phyloP scores from a whole-genome alignment of 108 stramenopile genomes.

The Fragilaria crotonensis region DNA sequence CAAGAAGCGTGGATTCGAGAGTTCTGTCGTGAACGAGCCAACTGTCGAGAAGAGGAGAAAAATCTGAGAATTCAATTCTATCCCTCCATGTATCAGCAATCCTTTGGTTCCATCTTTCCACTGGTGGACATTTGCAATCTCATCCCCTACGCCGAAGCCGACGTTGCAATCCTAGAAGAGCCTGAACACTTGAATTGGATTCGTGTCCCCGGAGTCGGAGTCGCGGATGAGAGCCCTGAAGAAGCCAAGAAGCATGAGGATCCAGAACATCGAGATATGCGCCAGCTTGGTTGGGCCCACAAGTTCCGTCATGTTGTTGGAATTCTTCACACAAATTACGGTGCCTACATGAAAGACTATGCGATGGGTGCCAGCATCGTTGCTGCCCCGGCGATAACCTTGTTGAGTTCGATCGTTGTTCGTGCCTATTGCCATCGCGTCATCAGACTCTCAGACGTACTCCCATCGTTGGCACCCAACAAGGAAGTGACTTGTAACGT shows the following conservation, averaged over 20 bases:
- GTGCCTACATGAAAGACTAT: slow-evolving; percentile 65
- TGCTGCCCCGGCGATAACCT: slow-evolving; percentile 67
- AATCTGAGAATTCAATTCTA: slow-evolving; percentile 46
- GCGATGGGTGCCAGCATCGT: slow-evolving; percentile 2
- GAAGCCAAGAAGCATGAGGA: neutral
- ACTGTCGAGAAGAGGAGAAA: slow-evolving; percentile 26
- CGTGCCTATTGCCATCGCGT: slow-evolving; percentile 83
- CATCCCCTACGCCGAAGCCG: slow-evolving; percentile 67
- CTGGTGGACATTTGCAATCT: slow-evolving; percentile 66
- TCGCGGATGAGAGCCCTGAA: neutral
- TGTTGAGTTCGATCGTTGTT: slow-evolving; percentile 78
- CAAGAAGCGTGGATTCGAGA: slow-evolving; percentile 66
- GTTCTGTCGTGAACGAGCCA: slow-evolving; percentile 45
- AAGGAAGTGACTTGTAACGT: slow-evolving; percentile 88
- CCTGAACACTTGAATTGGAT: slow-evolving; percentile 93
- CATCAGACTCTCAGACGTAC: slow-evolving; percentile 76
- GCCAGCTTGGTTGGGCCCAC: slow-evolving; percentile 60
- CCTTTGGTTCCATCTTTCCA: slow-evolving; percentile 48
- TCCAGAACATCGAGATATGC: slow-evolving; percentile 2
- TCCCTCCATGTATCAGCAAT: slow-evolving; percentile 39
- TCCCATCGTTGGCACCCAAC: slow-evolving; percentile 69
- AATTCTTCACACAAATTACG: slow-evolving; percentile 90
- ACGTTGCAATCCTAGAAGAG: slow-evolving; percentile 89
- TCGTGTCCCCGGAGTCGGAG: slow-evolving; percentile 22
- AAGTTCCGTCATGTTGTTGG: slow-evolving; percentile 92